A percentile compares a stretch with the other conserved stretches of the same genome.
phyloP scores from a whole-genome alignment of 495 filamentous ascomycete genomes.

The Clavariopsis aquatica region DNA sequence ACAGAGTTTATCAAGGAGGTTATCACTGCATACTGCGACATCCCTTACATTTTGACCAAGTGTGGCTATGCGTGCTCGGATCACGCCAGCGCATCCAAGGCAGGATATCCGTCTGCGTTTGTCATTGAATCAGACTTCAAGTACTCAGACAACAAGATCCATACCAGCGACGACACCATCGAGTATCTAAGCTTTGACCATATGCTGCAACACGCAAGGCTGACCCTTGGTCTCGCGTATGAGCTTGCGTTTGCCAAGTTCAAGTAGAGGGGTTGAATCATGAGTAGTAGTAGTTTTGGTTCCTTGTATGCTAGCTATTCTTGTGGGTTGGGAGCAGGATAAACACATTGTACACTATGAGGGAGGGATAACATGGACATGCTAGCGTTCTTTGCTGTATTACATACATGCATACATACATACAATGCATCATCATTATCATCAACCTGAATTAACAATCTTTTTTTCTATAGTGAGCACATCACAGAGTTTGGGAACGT shows the following conservation, averaged over 20 bases:
- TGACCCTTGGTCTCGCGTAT: constrained; percentile 87
- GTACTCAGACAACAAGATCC: constrained; percentile 84
- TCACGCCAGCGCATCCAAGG: constrained; percentile 93
- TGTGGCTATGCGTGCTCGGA: constrained; percentile 98
- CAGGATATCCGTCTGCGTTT: constrained; percentile 92
- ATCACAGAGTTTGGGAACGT: no score
- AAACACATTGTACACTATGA: no score
- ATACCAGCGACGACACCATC: constrained; percentile 84
- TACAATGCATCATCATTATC: no score
- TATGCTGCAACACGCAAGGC: constrained; percentile 93
- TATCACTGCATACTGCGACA: constrained; percentile 83
- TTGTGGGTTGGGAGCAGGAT: not conserved
- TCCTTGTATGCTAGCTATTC: not conserved
- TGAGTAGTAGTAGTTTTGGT: not conserved
- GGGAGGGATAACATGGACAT: no score
- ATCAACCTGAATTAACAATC: no score
- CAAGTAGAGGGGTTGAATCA: constrained; percentile 4
- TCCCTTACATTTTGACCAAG: constrained; percentile 79
- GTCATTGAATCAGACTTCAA: constrained; percentile 91
- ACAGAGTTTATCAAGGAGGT: constrained; percentile 92
- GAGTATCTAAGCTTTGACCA: constrained; percentile 91
- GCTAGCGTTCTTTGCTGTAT: no score
- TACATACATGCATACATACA: no score
- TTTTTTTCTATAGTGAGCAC: no score
- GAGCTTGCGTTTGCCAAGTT: constrained; percentile 76